Evolutionary conservation across 23 red algal species (phyloP).

Genomic region (Gracilaria domingensis): DNA sequence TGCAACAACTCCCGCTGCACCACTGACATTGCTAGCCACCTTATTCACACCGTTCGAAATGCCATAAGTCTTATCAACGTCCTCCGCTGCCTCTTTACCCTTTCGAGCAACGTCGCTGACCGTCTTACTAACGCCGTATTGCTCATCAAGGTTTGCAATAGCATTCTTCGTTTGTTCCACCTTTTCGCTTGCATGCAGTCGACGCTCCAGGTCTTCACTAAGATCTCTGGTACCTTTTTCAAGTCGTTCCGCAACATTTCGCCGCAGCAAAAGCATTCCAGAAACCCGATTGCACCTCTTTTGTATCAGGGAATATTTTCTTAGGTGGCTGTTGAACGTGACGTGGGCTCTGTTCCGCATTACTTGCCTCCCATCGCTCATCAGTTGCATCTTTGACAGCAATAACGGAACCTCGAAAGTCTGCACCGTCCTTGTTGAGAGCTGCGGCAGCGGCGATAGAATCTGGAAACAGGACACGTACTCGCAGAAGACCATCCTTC

Average conservation of each 20-base stretch:
- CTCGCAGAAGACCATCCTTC: slow-evolving; percentile 29
- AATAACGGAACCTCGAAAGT: slow-evolving; percentile 26
- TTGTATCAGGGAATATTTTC: slow-evolving; percentile 31
- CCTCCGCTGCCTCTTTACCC: slow-evolving; percentile 20
- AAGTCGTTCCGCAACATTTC: slow-evolving; percentile 55
- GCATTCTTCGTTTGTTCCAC: slow-evolving; percentile 33
- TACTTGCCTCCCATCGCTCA: slow-evolving; percentile 51
- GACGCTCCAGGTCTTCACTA: slow-evolving; percentile 58
- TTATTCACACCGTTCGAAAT: slow-evolving; percentile 48
- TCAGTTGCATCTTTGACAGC: slow-evolving; percentile 46
- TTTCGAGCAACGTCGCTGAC: slow-evolving; percentile 31
- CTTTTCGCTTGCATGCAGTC: slow-evolving; percentile 53
- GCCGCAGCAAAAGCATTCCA: slow-evolving; percentile 63
- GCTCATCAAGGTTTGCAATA: slow-evolving; percentile 42
- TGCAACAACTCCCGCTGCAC: slow-evolving; percentile 48
- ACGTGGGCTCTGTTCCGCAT: neutral
- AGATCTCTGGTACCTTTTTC: slow-evolving; percentile 44
- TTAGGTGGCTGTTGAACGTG: neutral
- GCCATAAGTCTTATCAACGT: slow-evolving; percentile 59
- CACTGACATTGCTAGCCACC: slow-evolving; percentile 40
- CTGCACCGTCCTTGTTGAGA: slow-evolving; percentile 39
- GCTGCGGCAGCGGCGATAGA: slow-evolving; percentile 16
- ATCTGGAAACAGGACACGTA: slow-evolving; percentile 50
- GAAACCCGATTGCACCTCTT: slow-evolving; percentile 45
- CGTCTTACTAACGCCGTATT: slow-evolving; percentile 49